phyloP scores from a whole-genome alignment of 345 rosid genomes.

The Melastoma malabathricum region DNA sequence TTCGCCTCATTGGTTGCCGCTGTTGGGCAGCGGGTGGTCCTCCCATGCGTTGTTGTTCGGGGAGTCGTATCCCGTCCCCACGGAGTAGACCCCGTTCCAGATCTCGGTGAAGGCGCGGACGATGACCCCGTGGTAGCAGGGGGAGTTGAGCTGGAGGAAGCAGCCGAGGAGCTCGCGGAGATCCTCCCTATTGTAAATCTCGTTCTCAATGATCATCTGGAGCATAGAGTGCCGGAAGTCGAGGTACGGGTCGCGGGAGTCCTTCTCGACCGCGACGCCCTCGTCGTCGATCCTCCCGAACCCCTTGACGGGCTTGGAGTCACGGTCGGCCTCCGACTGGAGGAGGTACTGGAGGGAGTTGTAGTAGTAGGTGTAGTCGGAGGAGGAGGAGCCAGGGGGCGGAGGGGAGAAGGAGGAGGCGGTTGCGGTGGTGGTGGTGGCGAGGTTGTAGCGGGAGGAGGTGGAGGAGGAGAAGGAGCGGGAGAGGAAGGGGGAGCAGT shows the following conservation, averaged over 20 bases:
- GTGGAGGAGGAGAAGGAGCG: conserved; percentile 10
- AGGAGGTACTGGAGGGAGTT: conserved; percentile 12
- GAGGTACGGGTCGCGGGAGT: conserved; percentile 79
- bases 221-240: conserved; percentile 92
- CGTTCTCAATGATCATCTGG: conserved; percentile 87
- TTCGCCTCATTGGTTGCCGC: too few species aligned
- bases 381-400: conserved; percentile 9
- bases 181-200: conserved; percentile 72
- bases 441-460: conserved; percentile 2
- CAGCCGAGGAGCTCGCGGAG: conserved; percentile 72
- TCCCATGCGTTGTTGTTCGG: neutral
- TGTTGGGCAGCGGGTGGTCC: too few species aligned
- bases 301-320: conserved; percentile 22
- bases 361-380: conserved; percentile 7
- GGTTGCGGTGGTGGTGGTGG: conserved; percentile 3
- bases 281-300: conserved; percentile 48
- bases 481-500: conserved; percentile 9
- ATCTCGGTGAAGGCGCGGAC: conserved; percentile 86
- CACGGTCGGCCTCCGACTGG: conserved; percentile 14
- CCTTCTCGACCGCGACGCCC: conserved; percentile 82
- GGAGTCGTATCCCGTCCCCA: conserved; percentile 6
- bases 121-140: conserved; percentile 65
- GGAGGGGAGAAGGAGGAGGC: conserved; percentile 13
- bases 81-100: conserved; percentile 73
- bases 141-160: conserved; percentile 72